Evolutionary conservation across 805 yeast species (phyloP).

Genomic region (Zygotorulaspora chibaensis): DNA sequence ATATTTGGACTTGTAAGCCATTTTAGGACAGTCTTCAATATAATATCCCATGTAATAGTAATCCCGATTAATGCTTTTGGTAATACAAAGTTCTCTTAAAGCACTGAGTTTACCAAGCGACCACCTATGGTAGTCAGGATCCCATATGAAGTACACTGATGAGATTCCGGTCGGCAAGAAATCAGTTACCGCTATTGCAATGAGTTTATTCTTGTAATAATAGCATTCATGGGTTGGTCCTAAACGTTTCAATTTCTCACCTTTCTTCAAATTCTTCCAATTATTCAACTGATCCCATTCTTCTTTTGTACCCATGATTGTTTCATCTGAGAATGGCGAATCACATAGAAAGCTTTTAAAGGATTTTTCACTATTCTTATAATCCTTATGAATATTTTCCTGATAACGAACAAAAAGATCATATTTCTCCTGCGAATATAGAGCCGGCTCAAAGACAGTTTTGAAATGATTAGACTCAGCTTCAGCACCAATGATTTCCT

Average conservation of each 20-base stretch:
- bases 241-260: conserved; percentile 21
- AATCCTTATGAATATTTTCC: conserved; percentile 61
- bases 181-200: conserved; percentile 76
- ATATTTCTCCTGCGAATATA: conserved; percentile 54
- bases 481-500: conserved; percentile 41
- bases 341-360: conserved; percentile 68
- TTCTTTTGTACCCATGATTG: conserved; percentile 20
- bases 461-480: conserved; percentile 24
- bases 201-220: conserved; percentile 54
- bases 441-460: conserved; percentile 51
- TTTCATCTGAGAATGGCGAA: conserved; percentile 49
- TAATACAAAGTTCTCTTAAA: conserved; percentile 58
- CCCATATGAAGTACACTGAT: conserved; percentile 85
- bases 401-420: conserved; percentile 66
- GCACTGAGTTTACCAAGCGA: conserved; percentile 79
- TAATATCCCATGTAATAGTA: conserved; percentile 74
- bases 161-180: conserved; percentile 72
- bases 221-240: conserved; percentile 83
- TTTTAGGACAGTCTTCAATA: conserved; percentile 72
- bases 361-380: conserved; percentile 41
- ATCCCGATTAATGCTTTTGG: conserved; percentile 37
- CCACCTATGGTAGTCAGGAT: conserved; percentile 66
- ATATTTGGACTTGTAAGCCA: conserved; percentile 75
- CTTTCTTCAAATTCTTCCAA: conserved; percentile 35
- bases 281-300: conserved; percentile 30